phyloP scores from a whole-genome alignment of 805 yeast genomes.

The Grigorovia transvaalensis region DNA sequence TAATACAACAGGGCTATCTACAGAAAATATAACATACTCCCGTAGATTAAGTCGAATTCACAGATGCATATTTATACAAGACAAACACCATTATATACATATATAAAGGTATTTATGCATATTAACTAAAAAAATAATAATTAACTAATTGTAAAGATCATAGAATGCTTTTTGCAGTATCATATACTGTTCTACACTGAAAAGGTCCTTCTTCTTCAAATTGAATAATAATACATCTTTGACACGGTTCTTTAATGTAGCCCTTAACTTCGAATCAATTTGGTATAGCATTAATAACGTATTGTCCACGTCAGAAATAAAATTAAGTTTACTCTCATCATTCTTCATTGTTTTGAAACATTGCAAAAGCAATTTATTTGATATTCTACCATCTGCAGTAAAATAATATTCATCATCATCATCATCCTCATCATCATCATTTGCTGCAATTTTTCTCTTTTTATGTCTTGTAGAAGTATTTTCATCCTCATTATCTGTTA shows the following conservation, averaged over 20 bases:
- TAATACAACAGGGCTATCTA: conserved; percentile 87
- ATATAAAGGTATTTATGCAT: too few relatives aligned
- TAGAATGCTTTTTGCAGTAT: not conserved
- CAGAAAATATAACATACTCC: conserved; percentile 46
- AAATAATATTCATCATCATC: conserved; percentile 27
- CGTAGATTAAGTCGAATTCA: not conserved
- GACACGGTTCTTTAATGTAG: not conserved
- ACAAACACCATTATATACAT: too few relatives aligned
- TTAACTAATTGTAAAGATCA: not conserved
- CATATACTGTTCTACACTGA: not conserved
- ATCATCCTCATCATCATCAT: conserved; percentile 4
- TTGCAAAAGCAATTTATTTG: not conserved
- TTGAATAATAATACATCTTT: not conserved
- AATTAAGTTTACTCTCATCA: not conserved
- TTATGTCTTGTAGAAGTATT: conserved; percentile 4
- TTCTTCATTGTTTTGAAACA: not conserved
- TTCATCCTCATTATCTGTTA: conserved; percentile 8
- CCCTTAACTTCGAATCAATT: not conserved
- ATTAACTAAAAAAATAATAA: too few relatives aligned
- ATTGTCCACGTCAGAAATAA: not conserved
- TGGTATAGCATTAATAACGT: not conserved
- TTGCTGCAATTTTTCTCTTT: conserved; percentile 7
- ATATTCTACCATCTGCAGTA: conserved; percentile 19
- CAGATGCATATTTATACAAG: not conserved
- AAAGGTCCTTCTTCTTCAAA: not conserved